These are phyloP conservation scores for Neurospora sp. DNA, from an alignment of 495 filamentous ascomycete genomes.

Conservation along the genomic window DNA sequence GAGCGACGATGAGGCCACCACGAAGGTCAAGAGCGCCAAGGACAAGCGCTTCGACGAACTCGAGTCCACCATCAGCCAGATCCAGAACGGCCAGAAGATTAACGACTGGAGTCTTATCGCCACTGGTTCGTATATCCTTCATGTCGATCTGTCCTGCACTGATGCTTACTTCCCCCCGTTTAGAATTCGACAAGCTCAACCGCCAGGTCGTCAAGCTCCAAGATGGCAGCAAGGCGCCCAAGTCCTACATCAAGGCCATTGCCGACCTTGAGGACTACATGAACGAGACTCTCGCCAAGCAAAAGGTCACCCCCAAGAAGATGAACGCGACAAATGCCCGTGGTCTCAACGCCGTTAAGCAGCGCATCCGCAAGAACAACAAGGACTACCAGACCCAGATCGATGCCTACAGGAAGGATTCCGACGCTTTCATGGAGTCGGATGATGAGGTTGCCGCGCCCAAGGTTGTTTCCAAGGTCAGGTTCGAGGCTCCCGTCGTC, in stretches of 20 bases:
- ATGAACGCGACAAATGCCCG: slow-evolving; percentile 95
- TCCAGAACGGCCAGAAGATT: slow-evolving; percentile 95
- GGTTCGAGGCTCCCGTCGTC: slow-evolving; percentile 21
- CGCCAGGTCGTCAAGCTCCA: slow-evolving; percentile 72
- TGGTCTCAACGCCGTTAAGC: slow-evolving; percentile 92
- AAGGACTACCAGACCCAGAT: slow-evolving; percentile 84
- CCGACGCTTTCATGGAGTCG: slow-evolving; percentile 78
- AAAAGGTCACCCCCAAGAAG: slow-evolving; percentile 94
- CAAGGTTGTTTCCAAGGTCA: slow-evolving; percentile 32
- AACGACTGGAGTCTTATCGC: slow-evolving; percentile 93
- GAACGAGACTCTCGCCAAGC: slow-evolving; percentile 86
- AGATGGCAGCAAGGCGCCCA: slow-evolving; percentile 68
- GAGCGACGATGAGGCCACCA: slow-evolving; percentile 70
- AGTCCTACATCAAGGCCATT: slow-evolving; percentile 84
- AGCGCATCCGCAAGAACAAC: slow-evolving; percentile 96
- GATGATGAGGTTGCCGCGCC: slow-evolving; percentile 61
- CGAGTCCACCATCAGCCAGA: slow-evolving; percentile 75
- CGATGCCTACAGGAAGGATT: slow-evolving; percentile 75
- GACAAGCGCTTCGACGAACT: slow-evolving; percentile 94
- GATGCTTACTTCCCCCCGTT: slow-evolving; percentile 8
- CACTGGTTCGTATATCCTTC: slow-evolving; percentile 49
- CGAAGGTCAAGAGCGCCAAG: slow-evolving; percentile 89
- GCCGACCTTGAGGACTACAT: slow-evolving; percentile 92
- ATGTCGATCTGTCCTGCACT: neutral
- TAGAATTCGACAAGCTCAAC: slow-evolving; percentile 97